Conservation (phyloP, 805 yeast genomes). For the Candida boleticola region DNA sequence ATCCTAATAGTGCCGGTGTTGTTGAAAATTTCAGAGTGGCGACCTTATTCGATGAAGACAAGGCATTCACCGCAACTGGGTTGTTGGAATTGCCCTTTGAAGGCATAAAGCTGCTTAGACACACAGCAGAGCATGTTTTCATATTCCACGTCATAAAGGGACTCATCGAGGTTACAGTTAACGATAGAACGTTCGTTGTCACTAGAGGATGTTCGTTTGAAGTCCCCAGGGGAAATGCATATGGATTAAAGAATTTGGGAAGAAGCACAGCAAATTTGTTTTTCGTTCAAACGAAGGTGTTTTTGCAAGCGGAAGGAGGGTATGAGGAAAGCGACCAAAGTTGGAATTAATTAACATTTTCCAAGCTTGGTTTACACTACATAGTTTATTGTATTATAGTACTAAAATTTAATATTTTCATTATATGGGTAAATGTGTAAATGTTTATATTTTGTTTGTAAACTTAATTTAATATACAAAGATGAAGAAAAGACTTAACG, state of each 20-base stretch:
- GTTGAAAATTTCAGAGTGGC: slow-evolving; percentile 57
- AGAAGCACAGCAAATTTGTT: slow-evolving; percentile 58
- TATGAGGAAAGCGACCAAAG: slow-evolving; percentile 8
- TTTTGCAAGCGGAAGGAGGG: slow-evolving; percentile 7
- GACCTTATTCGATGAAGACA: slow-evolving; percentile 60
- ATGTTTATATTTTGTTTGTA: background rate
- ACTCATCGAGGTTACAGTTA: slow-evolving; percentile 61
- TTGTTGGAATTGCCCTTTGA: slow-evolving; percentile 62
- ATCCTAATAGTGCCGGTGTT: slow-evolving; percentile 30
- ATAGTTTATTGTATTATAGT: slow-evolving; percentile 7
- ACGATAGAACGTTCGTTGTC: slow-evolving; percentile 57
- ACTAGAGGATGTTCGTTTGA: slow-evolving; percentile 76
- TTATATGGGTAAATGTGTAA: slow-evolving; percentile 2
- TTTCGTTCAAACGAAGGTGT: slow-evolving; percentile 63
- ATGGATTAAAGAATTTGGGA: slow-evolving; percentile 66
- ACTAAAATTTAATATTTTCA: too few relatives aligned
- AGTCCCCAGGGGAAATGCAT: slow-evolving; percentile 74
- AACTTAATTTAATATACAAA: background rate
- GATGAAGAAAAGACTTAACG: background rate
- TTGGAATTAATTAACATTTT: background rate
- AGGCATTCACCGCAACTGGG: slow-evolving; percentile 71
- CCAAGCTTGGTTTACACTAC: too few relatives aligned
- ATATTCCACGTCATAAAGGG: slow-evolving; percentile 78
- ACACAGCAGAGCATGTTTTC: slow-evolving; percentile 65
- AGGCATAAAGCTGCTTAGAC: slow-evolving; percentile 57